These are phyloP conservation scores for Cadophora malorum DNA, from an alignment of 2,329 filamentous ascomycete species.

Conservation along the genomic window DNA sequence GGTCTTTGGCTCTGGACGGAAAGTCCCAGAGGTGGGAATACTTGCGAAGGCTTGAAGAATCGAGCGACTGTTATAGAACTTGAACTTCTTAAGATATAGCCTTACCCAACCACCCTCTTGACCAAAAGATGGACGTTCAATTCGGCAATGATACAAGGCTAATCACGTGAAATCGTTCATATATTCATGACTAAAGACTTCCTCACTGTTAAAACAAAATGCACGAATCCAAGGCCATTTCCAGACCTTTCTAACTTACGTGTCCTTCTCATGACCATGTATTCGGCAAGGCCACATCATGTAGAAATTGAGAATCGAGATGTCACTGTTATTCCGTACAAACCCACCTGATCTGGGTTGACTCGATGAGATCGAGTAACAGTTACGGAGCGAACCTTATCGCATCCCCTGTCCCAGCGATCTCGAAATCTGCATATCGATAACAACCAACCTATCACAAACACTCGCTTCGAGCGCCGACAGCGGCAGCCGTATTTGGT, in stretches of 20 bases:
- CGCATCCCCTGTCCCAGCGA: constrained; percentile 3
- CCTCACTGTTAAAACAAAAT: no score
- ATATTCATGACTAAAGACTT: neutral
- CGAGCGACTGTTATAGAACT: no score
- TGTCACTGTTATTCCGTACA: neutral
- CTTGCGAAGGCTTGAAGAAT: no score
- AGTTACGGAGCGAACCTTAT: constrained; percentile 14
- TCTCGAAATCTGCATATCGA: constrained; percentile 3
- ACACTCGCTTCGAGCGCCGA: neutral
- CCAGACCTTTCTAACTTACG: neutral
- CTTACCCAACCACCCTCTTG: no score
- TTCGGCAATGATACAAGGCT: no score
- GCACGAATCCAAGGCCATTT: neutral
- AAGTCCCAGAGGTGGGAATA: no score
- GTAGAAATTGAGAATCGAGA: neutral
- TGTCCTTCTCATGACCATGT: neutral
- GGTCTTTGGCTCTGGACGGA: no score
- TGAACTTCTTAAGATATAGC: no score
- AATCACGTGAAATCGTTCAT: no score
- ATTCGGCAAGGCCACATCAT: neutral
- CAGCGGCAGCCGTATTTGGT: neutral
- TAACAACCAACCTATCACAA: neutral
- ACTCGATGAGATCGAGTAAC: constrained; percentile 25
- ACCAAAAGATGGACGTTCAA: no score
- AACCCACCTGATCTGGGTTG: neutral